Conservation (phyloP, 441 rosid genomes). For the Mallotus repandus region DNA sequence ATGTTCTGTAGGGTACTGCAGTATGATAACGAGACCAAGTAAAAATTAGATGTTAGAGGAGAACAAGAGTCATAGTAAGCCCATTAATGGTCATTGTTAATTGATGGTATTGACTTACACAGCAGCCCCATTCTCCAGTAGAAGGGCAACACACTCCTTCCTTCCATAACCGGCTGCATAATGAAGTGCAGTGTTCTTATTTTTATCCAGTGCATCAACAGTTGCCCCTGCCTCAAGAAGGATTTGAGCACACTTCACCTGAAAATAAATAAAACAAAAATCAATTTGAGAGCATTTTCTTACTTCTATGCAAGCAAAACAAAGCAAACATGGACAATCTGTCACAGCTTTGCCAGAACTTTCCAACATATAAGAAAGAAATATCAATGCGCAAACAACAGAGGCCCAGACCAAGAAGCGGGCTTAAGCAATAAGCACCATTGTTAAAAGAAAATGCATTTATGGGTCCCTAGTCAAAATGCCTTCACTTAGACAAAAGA, state of each 20-base stretch:
- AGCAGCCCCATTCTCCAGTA: conserved; percentile 89
- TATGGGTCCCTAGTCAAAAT: background rate
- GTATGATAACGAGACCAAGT: background rate
- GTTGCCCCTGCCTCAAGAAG: conserved; percentile 85
- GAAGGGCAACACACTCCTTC: conserved; percentile 92
- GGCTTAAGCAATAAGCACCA: background rate
- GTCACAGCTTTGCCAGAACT: background rate
- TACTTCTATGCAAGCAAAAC: conserved; percentile 1
- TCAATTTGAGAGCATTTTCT: conserved; percentile 16
- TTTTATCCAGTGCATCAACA: conserved; percentile 90
- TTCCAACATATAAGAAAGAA: background rate
- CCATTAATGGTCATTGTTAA: background rate
- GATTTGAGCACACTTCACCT: conserved; percentile 87
- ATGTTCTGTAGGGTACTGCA: conserved; percentile 87
- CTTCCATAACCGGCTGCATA: conserved; percentile 98
- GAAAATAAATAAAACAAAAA: conserved; percentile 15
- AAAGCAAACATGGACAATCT: background rate
- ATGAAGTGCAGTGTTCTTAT: conserved; percentile 95
- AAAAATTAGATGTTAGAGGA: background rate
- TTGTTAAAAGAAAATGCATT: background rate
- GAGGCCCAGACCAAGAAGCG: background rate
- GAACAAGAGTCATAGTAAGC: background rate
- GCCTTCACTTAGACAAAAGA: background rate
- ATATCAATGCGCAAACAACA: background rate
- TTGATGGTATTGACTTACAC: conserved; percentile 59